Evolutionary conservation across 768 basidiomycete species (phyloP).

Genomic region (Boletus subcaerulescens): DNA sequence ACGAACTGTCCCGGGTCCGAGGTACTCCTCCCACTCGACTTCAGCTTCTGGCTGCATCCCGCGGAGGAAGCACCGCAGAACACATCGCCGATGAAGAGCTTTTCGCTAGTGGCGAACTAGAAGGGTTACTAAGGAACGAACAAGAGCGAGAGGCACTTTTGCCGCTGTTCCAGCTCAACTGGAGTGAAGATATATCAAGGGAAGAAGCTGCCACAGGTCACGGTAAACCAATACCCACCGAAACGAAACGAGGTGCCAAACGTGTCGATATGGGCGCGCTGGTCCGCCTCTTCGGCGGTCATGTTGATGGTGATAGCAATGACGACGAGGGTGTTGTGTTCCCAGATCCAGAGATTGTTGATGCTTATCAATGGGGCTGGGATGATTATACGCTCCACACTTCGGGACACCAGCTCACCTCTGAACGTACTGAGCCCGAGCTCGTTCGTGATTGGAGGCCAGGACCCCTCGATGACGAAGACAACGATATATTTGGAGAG

Average conservation of each 20-base stretch:
- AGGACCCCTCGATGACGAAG: conserved; percentile 31
- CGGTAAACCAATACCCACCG: conserved; percentile 3
- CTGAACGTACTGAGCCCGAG: conserved; percentile 27
- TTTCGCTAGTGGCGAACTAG: conserved; percentile 66
- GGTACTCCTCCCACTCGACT: conserved; percentile 54
- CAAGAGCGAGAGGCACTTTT: conserved; percentile 49
- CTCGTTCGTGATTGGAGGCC: conserved; percentile 48
- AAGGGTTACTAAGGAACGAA: conserved; percentile 51
- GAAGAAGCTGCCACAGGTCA: conserved; percentile 18
- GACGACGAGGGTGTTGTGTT: conserved; percentile 22
- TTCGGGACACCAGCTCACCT: conserved; percentile 6
- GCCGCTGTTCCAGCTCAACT: conserved; percentile 35
- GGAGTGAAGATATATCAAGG: conserved; percentile 30
- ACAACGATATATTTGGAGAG: conserved; percentile 11
- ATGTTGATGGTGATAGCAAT: conserved; percentile 19
- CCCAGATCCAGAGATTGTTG: conserved; percentile 18
- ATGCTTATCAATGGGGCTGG: conserved; percentile 12
- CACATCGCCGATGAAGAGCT: conserved; percentile 68
- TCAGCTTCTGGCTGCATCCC: conserved; percentile 54
- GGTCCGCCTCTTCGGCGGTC: conserved; percentile 43
- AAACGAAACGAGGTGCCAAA: conserved; percentile 32
- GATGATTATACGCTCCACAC: conserved; percentile 9
- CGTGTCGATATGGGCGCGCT: conserved; percentile 59
- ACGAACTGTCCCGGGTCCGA: conserved; percentile 29
- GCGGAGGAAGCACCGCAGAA: conserved; percentile 51